Evolutionary conservation across 2,329 filamentous ascomycete species (phyloP).

Genomic region (Tolypocladium ovalisporum): DNA sequence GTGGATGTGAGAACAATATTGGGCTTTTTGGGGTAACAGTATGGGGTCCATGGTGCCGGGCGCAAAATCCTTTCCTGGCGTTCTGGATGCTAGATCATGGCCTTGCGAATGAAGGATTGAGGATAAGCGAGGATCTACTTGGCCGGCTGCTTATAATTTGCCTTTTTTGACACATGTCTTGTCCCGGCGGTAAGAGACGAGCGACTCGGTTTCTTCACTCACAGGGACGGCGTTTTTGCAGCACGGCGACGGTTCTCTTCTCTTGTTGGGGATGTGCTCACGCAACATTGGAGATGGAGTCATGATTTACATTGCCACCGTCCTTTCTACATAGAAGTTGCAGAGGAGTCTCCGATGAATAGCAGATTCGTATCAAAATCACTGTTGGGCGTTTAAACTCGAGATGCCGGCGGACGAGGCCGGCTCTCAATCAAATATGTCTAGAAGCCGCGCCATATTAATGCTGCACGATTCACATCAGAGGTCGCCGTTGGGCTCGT

Average conservation of each 20-base stretch:
- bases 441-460: too few relatives aligned
- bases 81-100: neutral
- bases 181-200: neutral
- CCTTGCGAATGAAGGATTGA: neutral
- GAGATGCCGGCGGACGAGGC: too few relatives aligned
- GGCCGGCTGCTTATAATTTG: neutral
- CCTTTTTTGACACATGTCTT: neutral
- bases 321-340: neutral
- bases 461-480: neutral
- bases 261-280: too few relatives aligned
- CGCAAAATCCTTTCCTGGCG: neutral
- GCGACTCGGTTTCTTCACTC: neutral
- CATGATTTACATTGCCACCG: neutral
- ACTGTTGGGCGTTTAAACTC: neutral
- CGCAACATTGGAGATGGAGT: neutral
- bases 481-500: too few relatives aligned
- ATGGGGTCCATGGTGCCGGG: neutral
- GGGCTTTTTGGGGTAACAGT: neutral
- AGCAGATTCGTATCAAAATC: too few relatives aligned
- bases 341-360: neutral
- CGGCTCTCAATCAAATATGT: too few relatives aligned
- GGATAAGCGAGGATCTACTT: neutral
- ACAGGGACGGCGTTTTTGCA: neutral
- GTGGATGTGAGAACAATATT: neutral
- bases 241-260: neutral